Evolutionary conservation across 2,329 filamentous ascomycete genomes (phyloP), one percentile per base, ranked within the genome.

Genomic region (Penicillium palitans): DNA sequence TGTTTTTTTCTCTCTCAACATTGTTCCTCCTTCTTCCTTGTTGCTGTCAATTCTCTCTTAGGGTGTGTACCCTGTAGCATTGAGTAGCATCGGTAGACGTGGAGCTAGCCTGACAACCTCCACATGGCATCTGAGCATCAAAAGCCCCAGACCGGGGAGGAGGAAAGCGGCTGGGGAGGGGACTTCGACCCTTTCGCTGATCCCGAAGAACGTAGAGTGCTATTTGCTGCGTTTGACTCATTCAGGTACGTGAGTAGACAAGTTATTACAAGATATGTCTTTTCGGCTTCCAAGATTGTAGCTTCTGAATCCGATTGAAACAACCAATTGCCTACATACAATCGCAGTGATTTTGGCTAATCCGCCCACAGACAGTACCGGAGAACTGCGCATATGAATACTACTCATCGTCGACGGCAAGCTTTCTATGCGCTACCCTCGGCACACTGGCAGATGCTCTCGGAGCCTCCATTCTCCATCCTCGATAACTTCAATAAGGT

Each of bases 361-460:
- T 25, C 9, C 0, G 24, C 10, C 31, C 56, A 46, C 66, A 96
- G 91, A 55, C 90, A 93, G 76, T 97, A 97, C 74, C 88, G 90
- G 63, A 89, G 88, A 68, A 85, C 87, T 25, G 90, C 93, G 6
- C 93, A 98, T 74, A 90, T 90, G 78, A 96, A 96, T 75, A 88
- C 90, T 63, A 98, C 93, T 5, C 93, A 98, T 74, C 83, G 93
- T 19, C 88, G 95, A 24, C 87, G 96, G 29, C 92, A 95, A 74
- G 89, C 91, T 15, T 97, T 99, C 76, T 99, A 98, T 74, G 90
- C 92, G 9, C 82, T 99, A 6, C 91, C 93, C 1, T 86, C 88
- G 58, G 80, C 83, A 1, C 93, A 99, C 73, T 95, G 91, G 87
- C 84, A 90, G 69, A 83, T 96, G 70, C 84, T 99, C 0, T 87